Base-by-base conservation (phyloP, 208 protist genomes). In the Angomonas ambiguus region DNA sequence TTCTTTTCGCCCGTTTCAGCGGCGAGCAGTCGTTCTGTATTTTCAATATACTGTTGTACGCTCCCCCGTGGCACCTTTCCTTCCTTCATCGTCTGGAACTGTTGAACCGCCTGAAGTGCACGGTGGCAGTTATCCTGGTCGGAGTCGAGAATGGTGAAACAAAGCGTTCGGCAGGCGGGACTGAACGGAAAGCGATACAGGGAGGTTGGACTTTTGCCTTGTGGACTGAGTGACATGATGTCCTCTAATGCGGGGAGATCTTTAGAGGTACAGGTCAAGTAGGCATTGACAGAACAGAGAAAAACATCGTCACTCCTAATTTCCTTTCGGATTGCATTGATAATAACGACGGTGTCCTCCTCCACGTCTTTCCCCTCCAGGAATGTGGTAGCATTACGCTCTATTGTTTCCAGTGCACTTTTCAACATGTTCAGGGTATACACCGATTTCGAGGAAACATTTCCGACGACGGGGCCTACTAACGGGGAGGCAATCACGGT, bases 161-260 rank as follows among this genome's bases (percentile, higher is more conserved):
- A 72, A 32, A 83, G 30, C 1, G 72, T 42, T 25, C 59, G 62
- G 59, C 65, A 78, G 22, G 70, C 62, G 11, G 76, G 76, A 5
- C 62, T 66, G 10, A 87, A 28, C 20, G 69, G 68, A 64, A 76
- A 79, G 49, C 76, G 77, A 45, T 76, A 79, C 20, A 87, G 76
- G 24, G 71, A 61, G 13, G 64, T 57, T 33, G 71, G 67, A 2
- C 62, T 51, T 2, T 51, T 56, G 32, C 71, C 71, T 1, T 70
- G 53, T 22, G 67, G 67, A 49, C 74, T 67, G 51, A 76, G 63
- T 13, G 71, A 59, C 18, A 81, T 65, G 27, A 77, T 62, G 16
- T 79, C 68, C 22, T 71, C 65, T 41, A 82, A 51, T 41, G 70
- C 69, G 6, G 72, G 63, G 33, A 81, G 33, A 51, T 80, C 73